These are phyloP conservation scores for Kodamaea arcana DNA, from an alignment of 1,139 yeast genomes.

Conservation along the genomic window DNA sequence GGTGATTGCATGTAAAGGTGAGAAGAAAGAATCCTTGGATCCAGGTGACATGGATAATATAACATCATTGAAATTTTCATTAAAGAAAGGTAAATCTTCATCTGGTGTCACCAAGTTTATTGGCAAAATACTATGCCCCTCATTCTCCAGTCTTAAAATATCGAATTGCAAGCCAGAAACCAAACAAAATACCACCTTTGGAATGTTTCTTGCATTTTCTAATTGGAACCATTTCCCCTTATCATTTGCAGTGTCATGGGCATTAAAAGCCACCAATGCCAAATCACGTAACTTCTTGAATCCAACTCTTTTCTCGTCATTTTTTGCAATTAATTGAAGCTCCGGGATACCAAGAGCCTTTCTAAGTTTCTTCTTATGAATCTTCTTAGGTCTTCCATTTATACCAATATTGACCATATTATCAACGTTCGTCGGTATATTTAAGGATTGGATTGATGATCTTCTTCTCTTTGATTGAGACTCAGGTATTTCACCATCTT, in stretches of 20 bases:
- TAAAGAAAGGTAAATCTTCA: constrained; percentile 32
- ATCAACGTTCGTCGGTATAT: constrained; percentile 6
- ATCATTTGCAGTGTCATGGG: constrained; percentile 1
- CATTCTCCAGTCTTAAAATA: constrained; percentile 1
- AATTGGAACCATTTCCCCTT: constrained; percentile 7
- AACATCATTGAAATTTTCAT: constrained; percentile 33
- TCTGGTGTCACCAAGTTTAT: constrained; percentile 10
- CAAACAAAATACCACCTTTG: constrained; percentile 55
- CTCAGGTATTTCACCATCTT: constrained; percentile 10
- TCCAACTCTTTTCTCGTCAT: constrained; percentile 22
- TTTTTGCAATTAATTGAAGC: constrained; percentile 13
- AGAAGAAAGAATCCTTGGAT: constrained; percentile 51
- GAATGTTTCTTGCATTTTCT: constrained; percentile 6
- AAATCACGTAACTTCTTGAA: constrained; percentile 47
- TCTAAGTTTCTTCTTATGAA: constrained; percentile 30
- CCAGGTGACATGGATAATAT: constrained; percentile 60
- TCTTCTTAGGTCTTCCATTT: constrained; percentile 15
- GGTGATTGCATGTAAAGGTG: constrained; percentile 52
- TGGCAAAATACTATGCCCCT: constrained; percentile 2
- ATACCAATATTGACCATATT: constrained; percentile 1
- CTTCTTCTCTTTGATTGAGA: constrained; percentile 35
- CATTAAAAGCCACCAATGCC: constrained; percentile 22
- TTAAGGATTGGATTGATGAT: constrained; percentile 32
- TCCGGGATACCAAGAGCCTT: constrained; percentile 31
- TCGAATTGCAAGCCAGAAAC: constrained; percentile 58